These are phyloP conservation scores for Noccaea bulbosa DNA, from an alignment of 345 rosid genomes.

Conservation along the genomic window DNA sequence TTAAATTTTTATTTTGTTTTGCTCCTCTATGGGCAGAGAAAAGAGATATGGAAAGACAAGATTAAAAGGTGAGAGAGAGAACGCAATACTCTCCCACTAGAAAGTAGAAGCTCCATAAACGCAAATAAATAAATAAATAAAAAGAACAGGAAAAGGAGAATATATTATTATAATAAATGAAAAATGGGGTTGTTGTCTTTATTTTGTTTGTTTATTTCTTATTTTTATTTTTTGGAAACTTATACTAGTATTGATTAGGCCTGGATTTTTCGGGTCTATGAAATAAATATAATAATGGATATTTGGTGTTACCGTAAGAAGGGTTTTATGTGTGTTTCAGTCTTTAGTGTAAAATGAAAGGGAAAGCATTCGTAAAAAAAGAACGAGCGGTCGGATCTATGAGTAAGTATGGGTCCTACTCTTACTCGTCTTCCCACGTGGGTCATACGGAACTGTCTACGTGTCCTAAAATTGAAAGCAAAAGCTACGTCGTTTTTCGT, in stretches of 20 bases:
- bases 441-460: slow-evolving; percentile 17
- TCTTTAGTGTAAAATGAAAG: slow-evolving; percentile 12
- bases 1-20: background rate
- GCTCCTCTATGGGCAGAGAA: background rate
- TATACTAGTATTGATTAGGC: too few relatives aligned
- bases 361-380: slow-evolving; percentile 4
- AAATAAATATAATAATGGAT: background rate
- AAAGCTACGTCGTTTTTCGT: slow-evolving; percentile 27
- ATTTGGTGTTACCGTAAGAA: slow-evolving; percentile 13
- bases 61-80: slow-evolving; percentile 37
- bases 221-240: background rate
- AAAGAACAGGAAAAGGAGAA: background rate
- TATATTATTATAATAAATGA: slow-evolving; percentile 2
- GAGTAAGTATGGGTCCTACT: slow-evolving; percentile 29
- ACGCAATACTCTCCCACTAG: slow-evolving; percentile 37
- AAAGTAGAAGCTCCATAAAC: slow-evolving; percentile 21
- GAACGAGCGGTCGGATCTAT: slow-evolving; percentile 31
- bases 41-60: slow-evolving; percentile 27
- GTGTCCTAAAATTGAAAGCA: slow-evolving; percentile 6
- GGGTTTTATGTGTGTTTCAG: slow-evolving; percentile 22
- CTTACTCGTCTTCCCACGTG: slow-evolving; percentile 20
- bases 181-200: slow-evolving; percentile 24
- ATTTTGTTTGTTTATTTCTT: slow-evolving; percentile 12
- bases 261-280: too few relatives aligned
- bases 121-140: background rate